Evolutionary conservation across 768 basidiomycete genomes (phyloP), one percentile per base, ranked within the genome.

Genomic region (Mycena galopus): DNA sequence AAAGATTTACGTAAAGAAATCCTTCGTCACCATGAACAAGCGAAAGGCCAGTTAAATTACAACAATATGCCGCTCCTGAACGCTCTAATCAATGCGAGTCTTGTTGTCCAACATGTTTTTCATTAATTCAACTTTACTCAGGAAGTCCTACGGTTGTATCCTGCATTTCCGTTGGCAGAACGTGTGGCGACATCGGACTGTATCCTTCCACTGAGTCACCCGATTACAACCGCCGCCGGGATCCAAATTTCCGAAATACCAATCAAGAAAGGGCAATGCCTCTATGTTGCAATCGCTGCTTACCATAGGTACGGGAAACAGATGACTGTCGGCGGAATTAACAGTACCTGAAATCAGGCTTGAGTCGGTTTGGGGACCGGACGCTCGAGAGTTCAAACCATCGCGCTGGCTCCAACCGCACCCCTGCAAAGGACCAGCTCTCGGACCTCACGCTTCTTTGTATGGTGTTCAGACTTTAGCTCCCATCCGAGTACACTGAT

Each of bases 371-470:
- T 75, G 74, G 74, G 74, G 74, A 12, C 37, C 53, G 7, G 78
- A 80, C 59, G 77, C 78, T 14, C 53, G 65, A 16, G 69, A 75
- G 37, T 80, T 78, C 67, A 64, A 65, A 21, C 44, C 44, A 4
- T 50, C 42, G 61, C 17, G 61, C n/a, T 63, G 61, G 61, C 29
- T 63, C 19, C 44, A 63, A n/a, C 25, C 39, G 61, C 7, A 47
- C 14, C 47, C 32, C 19, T 30, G 29, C 61, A 50, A 47, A 50
- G 44, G 42, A 14, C 42, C 8, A 12, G 25, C 39, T 30, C 39
- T 63, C 9, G 44, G 61, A 19, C 61, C 61, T 17, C 35, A 63
- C 21, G 27, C 61, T 2, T 47, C 39, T 30, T 30, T 47, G 61
- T 63, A 33, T 29, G 42, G 8, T 23, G 23, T 50, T 23, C 19